phyloP scores from a whole-genome alignment of 2,329 filamentous ascomycete genomes.

The Kalmusia sp. region DNA sequence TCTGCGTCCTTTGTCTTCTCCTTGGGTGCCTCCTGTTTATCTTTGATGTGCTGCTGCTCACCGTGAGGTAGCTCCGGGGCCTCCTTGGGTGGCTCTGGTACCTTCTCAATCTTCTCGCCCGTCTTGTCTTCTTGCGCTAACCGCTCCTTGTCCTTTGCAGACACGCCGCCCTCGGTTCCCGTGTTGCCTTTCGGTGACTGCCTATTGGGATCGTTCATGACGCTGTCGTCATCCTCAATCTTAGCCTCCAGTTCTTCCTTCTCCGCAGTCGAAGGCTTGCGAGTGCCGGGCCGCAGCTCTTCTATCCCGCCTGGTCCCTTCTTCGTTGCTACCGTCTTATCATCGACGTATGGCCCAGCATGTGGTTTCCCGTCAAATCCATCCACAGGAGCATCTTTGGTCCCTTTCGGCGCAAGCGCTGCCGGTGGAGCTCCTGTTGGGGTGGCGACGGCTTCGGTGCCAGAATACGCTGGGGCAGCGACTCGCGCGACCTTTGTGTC shows the following conservation, averaged over 20 bases:
- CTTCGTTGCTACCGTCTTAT: constrained; percentile 37
- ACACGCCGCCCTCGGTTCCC: constrained; percentile 88
- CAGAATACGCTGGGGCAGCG: constrained; percentile 30
- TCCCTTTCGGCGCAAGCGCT: constrained; percentile 53
- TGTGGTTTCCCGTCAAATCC: constrained; percentile 94
- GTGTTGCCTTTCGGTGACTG: constrained; percentile 81
- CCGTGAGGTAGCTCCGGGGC: constrained; percentile 81
- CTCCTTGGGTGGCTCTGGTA: constrained; percentile 84
- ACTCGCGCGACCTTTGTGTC: constrained; percentile 39
- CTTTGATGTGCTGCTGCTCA: constrained; percentile 70
- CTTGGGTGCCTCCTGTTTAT: constrained; percentile 12
- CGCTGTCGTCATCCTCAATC: constrained; percentile 69
- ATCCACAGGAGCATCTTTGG: constrained; percentile 87
- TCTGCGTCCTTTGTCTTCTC: constrained; percentile 11
- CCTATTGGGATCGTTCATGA: constrained; percentile 90
- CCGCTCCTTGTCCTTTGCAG: constrained; percentile 80
- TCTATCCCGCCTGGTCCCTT: constrained; percentile 44
- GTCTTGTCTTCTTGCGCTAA: constrained; percentile 71
- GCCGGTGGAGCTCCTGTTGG: constrained; percentile 19
- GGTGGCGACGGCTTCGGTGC: constrained; percentile 27
- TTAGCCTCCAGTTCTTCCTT: constrained; percentile 52
- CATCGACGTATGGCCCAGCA: constrained; percentile 78
- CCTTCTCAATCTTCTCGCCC: constrained; percentile 72
- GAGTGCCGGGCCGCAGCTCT: constrained; percentile 45
- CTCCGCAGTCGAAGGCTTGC: constrained; percentile 25